Evolutionary conservation across 148 eudicot genomes (phyloP).

Genomic region (Camellia lanceoleosa): DNA sequence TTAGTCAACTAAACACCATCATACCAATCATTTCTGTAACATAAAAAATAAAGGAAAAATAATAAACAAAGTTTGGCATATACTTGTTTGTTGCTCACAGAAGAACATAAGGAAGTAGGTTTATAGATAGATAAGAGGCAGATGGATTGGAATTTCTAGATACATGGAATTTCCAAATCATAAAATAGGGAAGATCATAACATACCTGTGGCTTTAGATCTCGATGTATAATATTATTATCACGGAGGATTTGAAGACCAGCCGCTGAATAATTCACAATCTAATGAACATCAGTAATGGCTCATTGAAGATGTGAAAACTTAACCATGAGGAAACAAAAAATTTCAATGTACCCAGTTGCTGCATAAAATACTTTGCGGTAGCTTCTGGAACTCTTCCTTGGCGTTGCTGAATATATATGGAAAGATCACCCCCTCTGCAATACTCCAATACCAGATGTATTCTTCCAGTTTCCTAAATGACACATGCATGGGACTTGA

Average conservation of each 20-base stretch:
- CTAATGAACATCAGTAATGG: constrained; percentile 17
- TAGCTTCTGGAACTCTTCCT: constrained; percentile 78
- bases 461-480: constrained; percentile 84
- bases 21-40: neutral
- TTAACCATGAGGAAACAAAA: neutral
- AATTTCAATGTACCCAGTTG: constrained; percentile 67
- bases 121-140: neutral
- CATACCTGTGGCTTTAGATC: constrained; percentile 95
- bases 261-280: constrained; percentile 48
- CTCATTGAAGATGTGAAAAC: neutral
- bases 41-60: neutral
- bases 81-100: neutral
- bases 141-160: neutral
- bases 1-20: neutral
- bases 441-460: constrained; percentile 86
- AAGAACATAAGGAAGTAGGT: neutral
- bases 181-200: constrained; percentile 3
- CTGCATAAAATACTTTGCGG: constrained; percentile 84
- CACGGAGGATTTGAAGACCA: constrained; percentile 83
- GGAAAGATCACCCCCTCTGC: constrained; percentile 91
- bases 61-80: neutral
- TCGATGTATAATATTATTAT: constrained; percentile 89
- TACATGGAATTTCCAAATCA: neutral
- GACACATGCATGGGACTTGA: constrained; percentile 11
- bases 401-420: constrained; percentile 71